A percentile compares a stretch with the other conserved stretches of the same genome.
Conservation (phyloP, 2,329 filamentous ascomycete species). For the Cercospora zeae-maydis region DNA sequence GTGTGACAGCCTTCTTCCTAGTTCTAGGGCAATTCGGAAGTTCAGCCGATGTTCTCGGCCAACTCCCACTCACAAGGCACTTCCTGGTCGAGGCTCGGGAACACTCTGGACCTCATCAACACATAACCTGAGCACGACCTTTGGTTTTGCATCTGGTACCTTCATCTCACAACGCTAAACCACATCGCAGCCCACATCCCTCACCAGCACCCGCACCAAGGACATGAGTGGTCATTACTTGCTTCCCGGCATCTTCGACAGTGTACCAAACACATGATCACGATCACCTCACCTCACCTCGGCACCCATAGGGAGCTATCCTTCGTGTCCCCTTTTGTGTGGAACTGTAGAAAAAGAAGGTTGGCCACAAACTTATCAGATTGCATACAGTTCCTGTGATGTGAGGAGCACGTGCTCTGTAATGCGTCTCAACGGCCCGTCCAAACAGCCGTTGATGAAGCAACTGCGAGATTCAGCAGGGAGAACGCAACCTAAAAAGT, state of each 20-base stretch:
- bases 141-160: neutral
- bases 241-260: too few species aligned
- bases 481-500: neutral
- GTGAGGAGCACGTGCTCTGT: neutral
- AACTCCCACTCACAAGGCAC: neutral
- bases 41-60: neutral
- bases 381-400: neutral
- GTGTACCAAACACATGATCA: too few species aligned
- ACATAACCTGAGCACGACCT: neutral
- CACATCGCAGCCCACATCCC: too few species aligned
- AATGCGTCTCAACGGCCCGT: neutral
- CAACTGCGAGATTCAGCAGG: neutral
- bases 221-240: too few species aligned
- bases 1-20: neutral
- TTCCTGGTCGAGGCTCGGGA: neutral
- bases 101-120: neutral
- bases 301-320: neutral
- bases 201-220: too few species aligned
- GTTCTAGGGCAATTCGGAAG: too few species aligned
- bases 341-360: neutral
- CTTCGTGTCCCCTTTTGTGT: neutral
- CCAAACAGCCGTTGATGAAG: neutral
- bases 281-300: neutral
- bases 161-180: too few species aligned
- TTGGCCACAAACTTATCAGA: neutral